Evolutionary conservation across 495 filamentous ascomycete genomes (phyloP), one percentile per base, ranked within the genome.

Genomic region (Venustampulla echinocandica): DNA sequence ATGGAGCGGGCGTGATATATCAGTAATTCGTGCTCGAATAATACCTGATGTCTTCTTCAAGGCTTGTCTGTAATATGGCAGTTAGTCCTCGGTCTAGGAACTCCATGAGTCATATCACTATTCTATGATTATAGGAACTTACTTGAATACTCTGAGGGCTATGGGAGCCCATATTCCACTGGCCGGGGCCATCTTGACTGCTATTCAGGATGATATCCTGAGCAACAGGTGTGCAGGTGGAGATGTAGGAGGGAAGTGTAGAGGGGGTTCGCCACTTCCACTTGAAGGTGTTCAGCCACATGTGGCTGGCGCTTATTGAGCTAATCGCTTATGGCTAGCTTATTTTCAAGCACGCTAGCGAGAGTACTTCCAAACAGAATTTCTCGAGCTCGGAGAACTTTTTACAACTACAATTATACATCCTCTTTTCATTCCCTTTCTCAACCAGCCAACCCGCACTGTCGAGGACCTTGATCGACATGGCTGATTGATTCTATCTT

Each of bases 161-260:
- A 82, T 79, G 50, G 82, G 77, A 49, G 82, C 78, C 74, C 80
- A 74, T 58, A 86, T 71, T 66, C 80, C 81, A 67, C 80, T 81
- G 55, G 79, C 71, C 66, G 82, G 70, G 60, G 71, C 72, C 84
- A 89, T 89, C 49, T 51, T 70, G 57, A 51, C 57, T 69, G 43
- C 25, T 33, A 22, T 11, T 34, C 17, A 48, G 44, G 40, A 46
- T 18, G 52, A 25, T 49, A 40, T 24, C 38, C 21, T 41, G 42
- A 33, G 33, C 19, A 38, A 5, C 20, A 43, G 21, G 40, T 35
- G 17, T 33, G 19, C 11, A 44, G 45, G 40, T 33, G 18, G 49
- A 52, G 42, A 51, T 48, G 37, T 40, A 52, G 28, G 34, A 34
- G 25, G 37, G 37, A 23, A 40, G 20, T 10, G 17, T 7, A 6